These are phyloP conservation scores for Pleurotus djamor DNA, from an alignment of 768 basidiomycete genomes.

Conservation along the genomic window DNA sequence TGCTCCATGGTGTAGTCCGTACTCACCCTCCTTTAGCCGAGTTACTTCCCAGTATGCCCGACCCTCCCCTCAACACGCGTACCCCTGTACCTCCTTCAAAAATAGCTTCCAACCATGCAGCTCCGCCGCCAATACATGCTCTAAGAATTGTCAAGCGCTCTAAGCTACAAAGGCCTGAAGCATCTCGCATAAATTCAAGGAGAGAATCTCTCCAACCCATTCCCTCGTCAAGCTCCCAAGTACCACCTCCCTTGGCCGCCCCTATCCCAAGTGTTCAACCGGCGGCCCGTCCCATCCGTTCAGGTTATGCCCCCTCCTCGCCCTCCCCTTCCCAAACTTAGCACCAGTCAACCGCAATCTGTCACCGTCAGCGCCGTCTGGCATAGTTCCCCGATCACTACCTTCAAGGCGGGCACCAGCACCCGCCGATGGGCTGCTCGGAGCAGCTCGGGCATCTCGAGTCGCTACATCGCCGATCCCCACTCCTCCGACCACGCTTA, in stretches of 20 bases:
- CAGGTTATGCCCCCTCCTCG: background rate
- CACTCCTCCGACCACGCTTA: background rate
- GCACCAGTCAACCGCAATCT: background rate
- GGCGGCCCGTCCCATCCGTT: background rate
- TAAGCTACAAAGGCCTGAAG: background rate
- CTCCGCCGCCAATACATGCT: constrained; percentile 38
- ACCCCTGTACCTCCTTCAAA: too few species aligned
- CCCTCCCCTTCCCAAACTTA: constrained; percentile 3
- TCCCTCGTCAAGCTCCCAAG: background rate
- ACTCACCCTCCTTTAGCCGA: background rate
- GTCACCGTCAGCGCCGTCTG: background rate
- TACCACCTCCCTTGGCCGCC: background rate
- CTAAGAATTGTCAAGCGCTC: constrained; percentile 46
- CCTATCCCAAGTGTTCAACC: background rate
- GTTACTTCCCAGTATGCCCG: background rate
- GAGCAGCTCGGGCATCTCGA: background rate
- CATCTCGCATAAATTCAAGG: background rate
- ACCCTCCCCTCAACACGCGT: too few species aligned
- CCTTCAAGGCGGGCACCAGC: background rate
- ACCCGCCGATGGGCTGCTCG: background rate
- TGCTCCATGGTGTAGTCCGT: background rate
- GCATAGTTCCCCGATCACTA: background rate
- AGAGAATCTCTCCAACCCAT: background rate
- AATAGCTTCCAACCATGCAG: constrained; percentile 7
- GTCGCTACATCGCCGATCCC: background rate